Conservation (phyloP, 345 rosid species). For the Eucalyptus grandis region DNA sequence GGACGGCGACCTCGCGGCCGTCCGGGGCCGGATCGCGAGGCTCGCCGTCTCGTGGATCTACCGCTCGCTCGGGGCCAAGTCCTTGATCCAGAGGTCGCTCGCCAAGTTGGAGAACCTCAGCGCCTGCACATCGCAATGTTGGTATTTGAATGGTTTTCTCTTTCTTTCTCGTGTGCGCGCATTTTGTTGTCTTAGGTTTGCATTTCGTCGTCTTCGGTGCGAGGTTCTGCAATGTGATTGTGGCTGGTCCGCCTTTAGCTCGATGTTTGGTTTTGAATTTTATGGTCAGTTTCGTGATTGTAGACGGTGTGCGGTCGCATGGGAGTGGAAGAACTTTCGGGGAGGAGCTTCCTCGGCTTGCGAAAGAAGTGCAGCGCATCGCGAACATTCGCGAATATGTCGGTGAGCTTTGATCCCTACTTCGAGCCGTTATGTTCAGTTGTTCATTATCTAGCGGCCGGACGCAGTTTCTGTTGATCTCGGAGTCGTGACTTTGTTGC, state of each 20-base stretch:
- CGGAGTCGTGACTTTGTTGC: neutral
- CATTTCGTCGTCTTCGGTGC: neutral
- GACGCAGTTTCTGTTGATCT: neutral
- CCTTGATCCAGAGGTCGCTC: constrained; percentile 18
- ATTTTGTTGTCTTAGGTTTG: neutral
- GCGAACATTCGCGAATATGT: constrained; percentile 26
- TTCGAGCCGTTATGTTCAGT: neutral
- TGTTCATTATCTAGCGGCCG: neutral
- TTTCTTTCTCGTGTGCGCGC: neutral
- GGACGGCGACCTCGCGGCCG: constrained; percentile 18
- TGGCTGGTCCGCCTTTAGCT: neutral
- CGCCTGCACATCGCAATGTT: constrained; percentile 17
- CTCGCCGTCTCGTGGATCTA: constrained; percentile 64
- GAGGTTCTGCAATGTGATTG: neutral
- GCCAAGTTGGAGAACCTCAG: constrained; percentile 22
- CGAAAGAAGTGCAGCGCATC: constrained; percentile 29
- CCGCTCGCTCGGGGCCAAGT: constrained; percentile 32
- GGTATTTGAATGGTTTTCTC: neutral
- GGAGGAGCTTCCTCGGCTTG: constrained; percentile 31
- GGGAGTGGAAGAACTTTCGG: constrained; percentile 4
- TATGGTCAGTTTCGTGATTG: neutral
- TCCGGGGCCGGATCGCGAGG: constrained; percentile 26
- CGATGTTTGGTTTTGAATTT: neutral
- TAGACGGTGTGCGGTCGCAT: constrained; percentile 26
- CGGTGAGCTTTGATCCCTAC: constrained; percentile 19